Evolutionary conservation across 352 stramenopile species (phyloP), one percentile per base, ranked within the genome.

Genomic region (Phytophthora podocarpi): DNA sequence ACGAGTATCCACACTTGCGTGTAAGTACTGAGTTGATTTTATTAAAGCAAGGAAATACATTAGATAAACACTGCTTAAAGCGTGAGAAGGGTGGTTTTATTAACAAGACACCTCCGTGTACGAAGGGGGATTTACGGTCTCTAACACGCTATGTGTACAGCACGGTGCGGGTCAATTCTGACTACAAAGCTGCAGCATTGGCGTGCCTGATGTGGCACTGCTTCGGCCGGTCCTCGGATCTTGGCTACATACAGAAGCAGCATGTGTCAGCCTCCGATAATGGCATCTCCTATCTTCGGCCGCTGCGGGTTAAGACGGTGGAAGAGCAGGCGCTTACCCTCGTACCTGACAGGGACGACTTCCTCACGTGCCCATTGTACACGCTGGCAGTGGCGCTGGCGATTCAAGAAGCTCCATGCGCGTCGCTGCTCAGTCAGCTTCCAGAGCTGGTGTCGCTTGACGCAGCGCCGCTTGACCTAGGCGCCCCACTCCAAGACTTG

Each of bases 101-200:
- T 13, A 76, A 71, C 15, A 72, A 78, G 56, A 47, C 18, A 20
- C 39, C 39, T 13, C 39, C 40, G 4, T 23, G 21, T 9, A 46
- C 39, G 13, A 31, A 21, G 42, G 35, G 51, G 3, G 36, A 70
- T 48, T 35, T 70, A 27, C 23, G 51, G 26, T 43, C 30, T 11
- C 32, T 71, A 26, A 60, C 59, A 15, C 16, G 18, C 3, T 52
- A 40, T 28, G 18, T 52, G 10, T 30, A 40, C 42, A 50, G 26
- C 16, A 37, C 16, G 18, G 16, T 26, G 3, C 16, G 16, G 11
- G 28, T 35, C 5, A 2, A 34, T 1, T 18, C 13, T 1, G 67
- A 77, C 51, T 76, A 72, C 51, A 53, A 77, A 41, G 59, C 76
- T 21, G 54, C 59, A 6, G 60, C 49, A 0, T 39, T 77, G 4